Evolutionary conservation across 2,329 filamentous ascomycete genomes (phyloP).

Genomic region (Zopfia rhizophila): DNA sequence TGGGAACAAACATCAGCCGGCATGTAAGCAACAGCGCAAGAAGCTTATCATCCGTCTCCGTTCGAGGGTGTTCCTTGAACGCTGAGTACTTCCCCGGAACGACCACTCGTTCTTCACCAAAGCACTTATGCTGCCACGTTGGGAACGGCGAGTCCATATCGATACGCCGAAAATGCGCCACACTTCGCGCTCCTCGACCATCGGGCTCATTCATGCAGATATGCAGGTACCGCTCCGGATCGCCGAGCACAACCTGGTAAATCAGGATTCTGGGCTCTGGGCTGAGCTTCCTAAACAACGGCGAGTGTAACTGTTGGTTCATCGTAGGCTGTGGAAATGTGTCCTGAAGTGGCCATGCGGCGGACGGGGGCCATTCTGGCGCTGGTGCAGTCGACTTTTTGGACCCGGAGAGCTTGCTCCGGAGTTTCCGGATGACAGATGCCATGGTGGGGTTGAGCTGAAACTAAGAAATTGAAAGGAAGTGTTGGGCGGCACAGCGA

Average conservation of each 20-base stretch:
- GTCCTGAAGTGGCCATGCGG: too few species aligned
- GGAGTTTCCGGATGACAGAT: too few species aligned
- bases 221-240: slow-evolving; percentile 12
- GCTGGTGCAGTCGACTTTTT: too few species aligned
- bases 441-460: too few species aligned
- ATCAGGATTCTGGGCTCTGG: slow-evolving; percentile 4
- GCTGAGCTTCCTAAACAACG: slow-evolving; percentile 2
- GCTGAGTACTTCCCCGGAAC: too few species aligned
- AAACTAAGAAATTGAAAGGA: too few species aligned
- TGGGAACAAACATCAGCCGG: slow-evolving; percentile 7
- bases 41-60: slow-evolving; percentile 16
- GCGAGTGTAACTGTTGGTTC: too few species aligned
- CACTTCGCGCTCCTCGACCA: background rate
- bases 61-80: too few species aligned
- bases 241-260: slow-evolving; percentile 3
- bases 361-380: too few species aligned
- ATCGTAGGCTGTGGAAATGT: too few species aligned
- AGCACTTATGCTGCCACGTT: slow-evolving; percentile 20
- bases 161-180: slow-evolving; percentile 14
- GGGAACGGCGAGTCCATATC: slow-evolving; percentile 15
- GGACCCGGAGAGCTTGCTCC: too few species aligned
- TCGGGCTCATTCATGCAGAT: slow-evolving; percentile 15
- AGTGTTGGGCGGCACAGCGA: too few species aligned
- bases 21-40: slow-evolving; percentile 11
- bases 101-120: slow-evolving; percentile 7